Base-by-base conservation (phyloP, 106 monocot genomes). In the Chionographis japonica region DNA sequence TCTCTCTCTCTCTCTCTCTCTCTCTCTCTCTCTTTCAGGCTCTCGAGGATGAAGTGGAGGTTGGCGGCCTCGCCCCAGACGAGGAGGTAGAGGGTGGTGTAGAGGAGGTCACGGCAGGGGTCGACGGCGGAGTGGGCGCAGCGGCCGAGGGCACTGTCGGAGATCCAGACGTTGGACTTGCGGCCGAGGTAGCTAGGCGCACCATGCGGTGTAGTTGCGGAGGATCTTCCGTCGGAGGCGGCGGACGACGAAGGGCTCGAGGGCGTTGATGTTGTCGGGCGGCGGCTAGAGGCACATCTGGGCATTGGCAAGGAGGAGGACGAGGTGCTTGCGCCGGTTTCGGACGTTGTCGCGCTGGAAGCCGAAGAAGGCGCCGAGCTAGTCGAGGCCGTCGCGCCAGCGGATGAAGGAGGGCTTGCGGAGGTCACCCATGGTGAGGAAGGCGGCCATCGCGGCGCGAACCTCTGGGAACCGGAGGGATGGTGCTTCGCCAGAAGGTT, bases 1-100 rank as follows among this genome's bases (percentile, higher is more conserved):
- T n/a, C n/a, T n/a, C n/a, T n/a, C n/a, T n/a, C n/a, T n/a, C n/a
- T n/a, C n/a, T n/a, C n/a, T n/a, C n/a, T n/a, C n/a, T n/a, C n/a
- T n/a, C n/a, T n/a, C n/a, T n/a, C n/a, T n/a, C n/a, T n/a, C n/a
- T n/a, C n/a, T n/a, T n/a, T n/a, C n/a, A 95, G 81, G 65, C 91
- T 89, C 71, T 95, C 95, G 1, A 91, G 95, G 17, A 89, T 61
- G 50, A 95, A 95, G 7, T 91, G 70, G 52, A 95, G 78, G 64
- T 95, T 95, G 11, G 88, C 95, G 4, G 95, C 91, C 76, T 95
- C 95, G n/a, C 95, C 95, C 95, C 95, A 95, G 12, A 89, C 62
- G 61, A 95, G 86, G 40, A 95, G 86, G 71, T 77, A 91, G 63
- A 95, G 86, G 2, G 91, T 71, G 37, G 81, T 12, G 66, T 92